Evolutionary conservation across 306 rosid species (phyloP).

Genomic region (Lotus japonicus): DNA sequence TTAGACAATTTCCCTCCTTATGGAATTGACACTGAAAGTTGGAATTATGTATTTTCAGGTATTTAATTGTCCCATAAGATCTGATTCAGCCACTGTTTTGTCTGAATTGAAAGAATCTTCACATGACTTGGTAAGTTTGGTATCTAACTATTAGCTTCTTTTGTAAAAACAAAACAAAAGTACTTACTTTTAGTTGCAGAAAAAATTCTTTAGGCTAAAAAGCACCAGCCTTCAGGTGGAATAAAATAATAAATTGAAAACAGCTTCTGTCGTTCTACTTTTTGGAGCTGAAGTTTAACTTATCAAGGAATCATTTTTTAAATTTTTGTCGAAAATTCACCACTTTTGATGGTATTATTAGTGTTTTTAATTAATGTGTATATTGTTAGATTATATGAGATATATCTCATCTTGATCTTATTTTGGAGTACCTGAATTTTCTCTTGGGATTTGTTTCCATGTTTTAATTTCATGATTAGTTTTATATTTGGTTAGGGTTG

Average conservation of each 20-base stretch:
- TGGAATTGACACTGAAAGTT: slow-evolving; percentile 22
- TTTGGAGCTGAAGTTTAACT: background rate
- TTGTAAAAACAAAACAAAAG: slow-evolving; percentile 1
- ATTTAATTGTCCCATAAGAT: slow-evolving; percentile 92
- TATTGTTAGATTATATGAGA: too few relatives aligned
- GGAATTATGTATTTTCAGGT: slow-evolving; percentile 51
- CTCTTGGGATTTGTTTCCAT: too few relatives aligned
- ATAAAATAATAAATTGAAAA: background rate
- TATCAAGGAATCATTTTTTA: background rate
- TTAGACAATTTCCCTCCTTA: background rate
- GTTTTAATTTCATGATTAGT: too few relatives aligned
- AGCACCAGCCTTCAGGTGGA: background rate
- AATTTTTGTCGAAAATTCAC: background rate
- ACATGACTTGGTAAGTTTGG: slow-evolving; percentile 81
- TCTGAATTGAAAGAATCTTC: slow-evolving; percentile 85
- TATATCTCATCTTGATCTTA: too few relatives aligned
- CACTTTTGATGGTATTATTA: background rate
- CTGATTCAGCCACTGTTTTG: slow-evolving; percentile 77
- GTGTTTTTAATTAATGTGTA: background rate
- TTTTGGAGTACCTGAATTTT: too few relatives aligned
- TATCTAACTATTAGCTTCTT: slow-evolving; percentile 11
- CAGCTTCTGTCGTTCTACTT: background rate
- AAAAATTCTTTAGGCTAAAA: background rate
- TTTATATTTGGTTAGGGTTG: too few relatives aligned
- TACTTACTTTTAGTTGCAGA: background rate